Percentiles rank a stretch among this genome's conserved stretches.
Evolutionary conservation across 352 stramenopile species (phyloP).

Genomic region (Globisporangium spinosum): DNA sequence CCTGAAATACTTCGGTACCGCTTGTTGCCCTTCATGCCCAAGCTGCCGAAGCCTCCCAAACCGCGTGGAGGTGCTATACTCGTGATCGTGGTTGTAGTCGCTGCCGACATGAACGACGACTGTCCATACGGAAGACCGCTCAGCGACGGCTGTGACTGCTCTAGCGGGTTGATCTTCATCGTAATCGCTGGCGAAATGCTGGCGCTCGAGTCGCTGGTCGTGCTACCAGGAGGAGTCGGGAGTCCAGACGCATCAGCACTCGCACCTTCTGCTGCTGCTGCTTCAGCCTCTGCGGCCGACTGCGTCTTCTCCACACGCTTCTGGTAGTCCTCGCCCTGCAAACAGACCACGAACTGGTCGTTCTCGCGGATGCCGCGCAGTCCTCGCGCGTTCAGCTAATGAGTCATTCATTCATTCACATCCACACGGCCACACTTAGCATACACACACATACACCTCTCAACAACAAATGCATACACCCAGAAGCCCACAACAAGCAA

Average conservation of each 20-base stretch:
- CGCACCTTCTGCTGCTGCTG: not conserved
- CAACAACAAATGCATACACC: not conserved
- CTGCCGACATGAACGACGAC: constrained; percentile 11
- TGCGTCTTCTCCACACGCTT: constrained; percentile 23
- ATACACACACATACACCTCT: not conserved
- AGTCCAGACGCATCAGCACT: no score
- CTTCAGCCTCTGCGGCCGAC: not conserved
- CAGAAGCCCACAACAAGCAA: not conserved
- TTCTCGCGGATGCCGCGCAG: constrained; percentile 75
- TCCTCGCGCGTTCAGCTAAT: constrained; percentile 61
- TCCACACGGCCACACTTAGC: constrained; percentile 5
- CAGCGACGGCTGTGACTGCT: not conserved
- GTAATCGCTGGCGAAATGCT: not conserved
- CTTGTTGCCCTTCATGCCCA: constrained; percentile 64
- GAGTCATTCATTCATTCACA: not conserved
- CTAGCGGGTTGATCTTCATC: constrained; percentile 1
- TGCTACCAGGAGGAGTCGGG: not conserved
- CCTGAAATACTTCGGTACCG: constrained; percentile 71
- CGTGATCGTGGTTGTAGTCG: not conserved
- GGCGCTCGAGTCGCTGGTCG: constrained; percentile 1
- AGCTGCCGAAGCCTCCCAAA: constrained; percentile 24
- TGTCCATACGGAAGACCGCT: constrained; percentile 18
- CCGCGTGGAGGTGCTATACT: constrained; percentile 21
- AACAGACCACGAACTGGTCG: constrained; percentile 68
- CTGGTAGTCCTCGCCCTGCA: constrained; percentile 69